A percentile compares a stretch with the other conserved stretches of the same genome.
These are phyloP conservation scores for Dendrobium officinale DNA, from an alignment of 106 monocot species.

Conservation along the genomic window DNA sequence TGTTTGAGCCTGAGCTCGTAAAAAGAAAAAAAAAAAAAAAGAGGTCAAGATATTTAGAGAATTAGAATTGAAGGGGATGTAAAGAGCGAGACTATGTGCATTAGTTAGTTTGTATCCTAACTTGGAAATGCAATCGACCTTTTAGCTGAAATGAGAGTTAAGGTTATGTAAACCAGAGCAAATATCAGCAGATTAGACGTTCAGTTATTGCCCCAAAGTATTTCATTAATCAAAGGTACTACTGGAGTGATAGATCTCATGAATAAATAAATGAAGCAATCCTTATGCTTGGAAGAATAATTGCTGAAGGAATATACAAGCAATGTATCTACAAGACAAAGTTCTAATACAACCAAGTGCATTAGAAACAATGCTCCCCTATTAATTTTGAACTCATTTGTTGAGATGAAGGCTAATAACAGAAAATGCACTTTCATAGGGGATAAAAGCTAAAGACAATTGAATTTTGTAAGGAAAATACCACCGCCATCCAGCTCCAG, in stretches of 20 bases:
- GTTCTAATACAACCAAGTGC: not conserved
- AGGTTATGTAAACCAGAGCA: not conserved
- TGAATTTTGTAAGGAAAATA: slow-evolving; percentile 11
- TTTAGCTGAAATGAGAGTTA: too few relatives aligned
- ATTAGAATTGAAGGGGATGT: too few relatives aligned
- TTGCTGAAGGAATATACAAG: not conserved
- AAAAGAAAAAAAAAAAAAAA: too few relatives aligned
- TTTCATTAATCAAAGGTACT: not conserved
- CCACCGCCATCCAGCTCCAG: slow-evolving; percentile 42
- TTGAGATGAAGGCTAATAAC: not conserved
- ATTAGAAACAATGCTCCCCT: not conserved
- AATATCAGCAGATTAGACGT: not conserved
- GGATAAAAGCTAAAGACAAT: not conserved
- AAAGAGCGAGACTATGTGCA: too few relatives aligned
- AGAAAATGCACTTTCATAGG: not conserved
- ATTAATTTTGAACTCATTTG: not conserved
- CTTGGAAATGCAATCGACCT: too few relatives aligned
- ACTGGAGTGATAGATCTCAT: not conserved
- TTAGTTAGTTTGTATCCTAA: too few relatives aligned
- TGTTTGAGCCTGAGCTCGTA: too few relatives aligned
- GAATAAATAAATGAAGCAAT: not conserved
- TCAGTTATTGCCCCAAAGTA: not conserved
- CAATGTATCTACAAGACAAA: not conserved
- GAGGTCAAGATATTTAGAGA: too few relatives aligned
- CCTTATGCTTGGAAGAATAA: not conserved